Evolutionary conservation across 75 land plant genomes (phyloP), one percentile per base, ranked within the genome.

Genomic region (Pseudotsuga menziesii): DNA sequence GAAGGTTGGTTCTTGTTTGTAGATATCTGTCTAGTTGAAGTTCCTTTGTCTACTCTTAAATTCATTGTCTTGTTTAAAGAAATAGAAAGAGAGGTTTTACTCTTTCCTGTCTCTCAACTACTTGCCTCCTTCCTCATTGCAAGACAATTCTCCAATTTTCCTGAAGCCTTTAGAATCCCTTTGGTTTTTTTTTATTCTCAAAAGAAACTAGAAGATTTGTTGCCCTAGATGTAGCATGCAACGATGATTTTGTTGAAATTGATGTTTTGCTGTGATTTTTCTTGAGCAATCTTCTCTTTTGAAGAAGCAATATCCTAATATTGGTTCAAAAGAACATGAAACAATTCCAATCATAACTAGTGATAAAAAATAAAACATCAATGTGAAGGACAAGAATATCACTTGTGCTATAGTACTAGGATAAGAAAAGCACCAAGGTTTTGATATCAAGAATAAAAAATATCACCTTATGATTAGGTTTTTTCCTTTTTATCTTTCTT

Each of bases 1-100:
- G 64, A 5, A 56, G 75, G 0, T 57, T 76, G 29, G n/a, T 72
- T 44, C 79, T 76, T 86, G 56, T 83, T 78, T 48, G 12, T 5
- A 9, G 57, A 72, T 55, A 17, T 61, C 76, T 55, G 76, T 27
- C 14, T 39, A 25, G 56, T 26, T 75, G 14, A 64, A 25, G 59
- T 76, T 29, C 44, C 76, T 77, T 71, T 80, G 13, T 2, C 81
- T 72, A 20, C 58, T 35, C 26, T 58, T 17, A 75, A 56, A n/a
- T 13, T 63, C 23, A 57, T 67, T 19, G 80, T 5, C 7, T 19
- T 16, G 15, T 15, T 78, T 63, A 58, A 73, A 7, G 58, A 75
- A 57, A 84, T 52, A 60, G 36, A 44, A 75, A 70, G 61, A 16
- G 59, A 64, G 8, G 59, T 22, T 12, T 22, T 72, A 19, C 41